Percentiles rank a stretch among this genome's conserved stretches.
Evolutionary conservation across 1,284 basidiomycete genomes (phyloP).

Genomic region (Trametes polyzona): DNA sequence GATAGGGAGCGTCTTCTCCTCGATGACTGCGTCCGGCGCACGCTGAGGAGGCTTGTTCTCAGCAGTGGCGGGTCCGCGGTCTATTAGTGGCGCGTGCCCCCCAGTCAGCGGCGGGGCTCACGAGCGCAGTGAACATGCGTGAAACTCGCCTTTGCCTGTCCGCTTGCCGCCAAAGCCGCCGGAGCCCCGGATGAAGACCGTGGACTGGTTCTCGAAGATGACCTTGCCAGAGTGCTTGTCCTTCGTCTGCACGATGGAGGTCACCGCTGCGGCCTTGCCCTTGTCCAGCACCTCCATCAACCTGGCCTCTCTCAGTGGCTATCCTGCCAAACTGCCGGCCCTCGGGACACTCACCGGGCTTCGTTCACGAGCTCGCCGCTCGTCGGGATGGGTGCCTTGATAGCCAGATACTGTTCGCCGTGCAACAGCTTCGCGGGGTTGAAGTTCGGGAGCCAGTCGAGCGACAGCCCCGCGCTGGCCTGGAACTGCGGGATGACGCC

Average conservation of each 20-base stretch:
- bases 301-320: slow-evolving; percentile 43
- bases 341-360: slow-evolving; percentile 57
- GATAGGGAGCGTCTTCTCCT: slow-evolving; percentile 82
- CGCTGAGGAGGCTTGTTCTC: slow-evolving; percentile 84
- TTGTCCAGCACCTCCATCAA: slow-evolving; percentile 85
- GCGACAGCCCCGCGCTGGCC: slow-evolving; percentile 61
- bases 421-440: slow-evolving; percentile 97
- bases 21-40: slow-evolving; percentile 81
- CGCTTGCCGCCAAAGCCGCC: slow-evolving; percentile 97
- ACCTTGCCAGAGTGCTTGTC: slow-evolving; percentile 81
- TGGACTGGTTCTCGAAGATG: slow-evolving; percentile 93
- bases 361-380: slow-evolving; percentile 83
- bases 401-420: slow-evolving; percentile 94
- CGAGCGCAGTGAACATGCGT: background rate
- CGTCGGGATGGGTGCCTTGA: slow-evolving; percentile 89
- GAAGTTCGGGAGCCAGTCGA: slow-evolving; percentile 94
- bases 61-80: slow-evolving; percentile 91
- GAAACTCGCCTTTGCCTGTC: slow-evolving; percentile 67
- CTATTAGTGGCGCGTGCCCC: slow-evolving; percentile 43
- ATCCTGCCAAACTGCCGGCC: no score
- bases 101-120: background rate
- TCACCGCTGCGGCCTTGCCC: slow-evolving; percentile 92
- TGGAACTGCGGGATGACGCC: slow-evolving; percentile 95
- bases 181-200: slow-evolving; percentile 91
- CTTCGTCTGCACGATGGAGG: slow-evolving; percentile 76